Evolutionary conservation across 352 stramenopile genomes (phyloP), one percentile per base, ranked within the genome.

Genomic region (Hyaloperonospora arabidopsidis): DNA sequence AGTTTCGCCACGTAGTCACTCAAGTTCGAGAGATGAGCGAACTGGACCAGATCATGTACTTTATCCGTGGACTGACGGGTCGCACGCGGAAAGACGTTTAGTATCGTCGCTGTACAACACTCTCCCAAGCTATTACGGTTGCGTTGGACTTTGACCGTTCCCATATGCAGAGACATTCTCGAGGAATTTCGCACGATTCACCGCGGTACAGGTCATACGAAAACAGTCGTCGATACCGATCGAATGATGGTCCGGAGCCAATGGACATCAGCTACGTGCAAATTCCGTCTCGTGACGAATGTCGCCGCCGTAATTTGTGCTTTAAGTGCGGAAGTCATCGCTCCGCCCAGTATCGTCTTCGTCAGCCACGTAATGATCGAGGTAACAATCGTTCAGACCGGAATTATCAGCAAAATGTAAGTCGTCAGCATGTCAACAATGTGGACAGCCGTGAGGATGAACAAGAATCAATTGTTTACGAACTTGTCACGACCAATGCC

Each of bases 261-360:
- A 59, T 59, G 52, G 45, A 53, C n/a, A 52, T 59, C 17, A 47
- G 45, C 44, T 41, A 50, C 25, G 52, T 57, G 11, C 48, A 45
- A 19, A 45, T 57, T 7, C 41, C 41, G 21, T 57, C 51, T 35
- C 47, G 25, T 18, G 51, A 57, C 7, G 51, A 54, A 21, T 51
- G 45, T 28, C 52, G 47, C 17, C 45, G 53, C 45, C 45, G 45
- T 43, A 60, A 54, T 41, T 39, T 54, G 28, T 54, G 45, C 25
- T 60, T 32, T 40, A 45, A 44, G 15, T 44, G 38, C 15, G 38
- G 38, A 11, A 44, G 15, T 21, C 38, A 44, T 19, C 38, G 38
- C 11, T 44, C 38, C 15, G 15, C 38, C 2, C 38, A 44, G 6
- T 47, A 36, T 54, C n/a, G 19, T 32, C 38, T 21, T 11, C 15